Conservation (phyloP, 257 asterid species). For the Jacaranda mimosifolia region DNA sequence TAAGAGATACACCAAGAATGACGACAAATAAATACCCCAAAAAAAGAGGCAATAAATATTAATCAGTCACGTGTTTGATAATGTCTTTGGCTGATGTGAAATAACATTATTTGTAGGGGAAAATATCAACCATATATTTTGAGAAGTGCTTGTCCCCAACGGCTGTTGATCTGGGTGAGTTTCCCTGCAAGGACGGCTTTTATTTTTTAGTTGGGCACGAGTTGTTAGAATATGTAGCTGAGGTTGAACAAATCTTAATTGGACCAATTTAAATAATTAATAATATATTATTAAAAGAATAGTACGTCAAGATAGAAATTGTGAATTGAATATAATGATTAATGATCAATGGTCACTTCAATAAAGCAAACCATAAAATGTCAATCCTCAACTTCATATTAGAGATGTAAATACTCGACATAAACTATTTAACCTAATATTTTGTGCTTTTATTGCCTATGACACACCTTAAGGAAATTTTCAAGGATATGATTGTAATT, state of each 20-base stretch:
- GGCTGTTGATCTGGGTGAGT: not conserved
- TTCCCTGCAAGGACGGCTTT: conserved; percentile 19
- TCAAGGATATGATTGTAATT: no score
- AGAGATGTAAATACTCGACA: no score
- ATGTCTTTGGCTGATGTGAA: not conserved
- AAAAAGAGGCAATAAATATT: not conserved
- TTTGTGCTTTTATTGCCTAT: no score
- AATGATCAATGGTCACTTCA: no score
- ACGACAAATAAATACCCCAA: not conserved
- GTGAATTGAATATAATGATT: no score
- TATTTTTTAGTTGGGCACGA: conserved; percentile 7
- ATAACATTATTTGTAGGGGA: not conserved
- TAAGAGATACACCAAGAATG: not conserved
- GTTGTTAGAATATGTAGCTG: not conserved
- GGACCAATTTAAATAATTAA: not conserved
- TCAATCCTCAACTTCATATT: no score
- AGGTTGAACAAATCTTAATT: not conserved
- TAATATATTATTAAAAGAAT: not conserved
- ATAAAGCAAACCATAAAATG: no score
- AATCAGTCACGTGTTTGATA: not conserved
- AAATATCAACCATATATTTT: not conserved
- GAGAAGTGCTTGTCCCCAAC: not conserved
- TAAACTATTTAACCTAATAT: no score
- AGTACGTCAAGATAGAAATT: no score
- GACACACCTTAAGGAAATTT: no score